Base-by-base conservation (phyloP, 2,329 filamentous ascomycete species). In the Fusarium dimerum region DNA sequence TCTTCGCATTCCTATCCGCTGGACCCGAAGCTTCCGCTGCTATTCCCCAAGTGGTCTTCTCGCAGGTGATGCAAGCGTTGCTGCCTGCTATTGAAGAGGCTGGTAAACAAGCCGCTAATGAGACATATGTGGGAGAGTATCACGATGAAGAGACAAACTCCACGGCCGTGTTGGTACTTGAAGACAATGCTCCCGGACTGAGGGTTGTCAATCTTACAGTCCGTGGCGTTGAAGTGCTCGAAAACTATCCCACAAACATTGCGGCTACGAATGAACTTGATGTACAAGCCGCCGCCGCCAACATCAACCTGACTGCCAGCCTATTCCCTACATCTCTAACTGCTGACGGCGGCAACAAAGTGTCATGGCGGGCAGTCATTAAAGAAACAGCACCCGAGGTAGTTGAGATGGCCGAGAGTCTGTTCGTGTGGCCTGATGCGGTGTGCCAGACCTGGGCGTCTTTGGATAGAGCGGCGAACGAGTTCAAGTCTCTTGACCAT, bases 401-500 rank as follows among this genome's bases (percentile, higher is more conserved):
- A 6, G 34, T 54, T 16, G 52, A 30, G 2, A 8, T 39, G 51
- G 38, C 41, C 15, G 40, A 55, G 17, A 12, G 32, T 1, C 11
- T 43, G 18, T 1, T 55, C 2, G 50, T 50, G 12, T 55, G 53
- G 53, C 36, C 40, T 5, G 53, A 55, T 42, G 47, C 43, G 15
- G 47, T 43, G 2, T 55, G 53, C 11, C 16, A 38, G 7, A 40
- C 51, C 11, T 55, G 53, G 53, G 51, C 29, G 0, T 20, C 47
- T 34, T 15, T 41, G 0, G 51, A 55, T 20, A 40, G 53, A 41
- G 51, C 47, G 0, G 51, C 45, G 0, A 16, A 51, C 20, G 43
- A 55, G 40, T 55, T 54, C 0, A 6, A n/a, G 7, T 51, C 51
- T 0, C 0, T 55, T 3, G 53, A 54, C 17, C 51, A 50, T 34